These are phyloP conservation scores for Ocimum tenuiflorum DNA, from an alignment of 257 asterid species.

Conservation along the genomic window DNA sequence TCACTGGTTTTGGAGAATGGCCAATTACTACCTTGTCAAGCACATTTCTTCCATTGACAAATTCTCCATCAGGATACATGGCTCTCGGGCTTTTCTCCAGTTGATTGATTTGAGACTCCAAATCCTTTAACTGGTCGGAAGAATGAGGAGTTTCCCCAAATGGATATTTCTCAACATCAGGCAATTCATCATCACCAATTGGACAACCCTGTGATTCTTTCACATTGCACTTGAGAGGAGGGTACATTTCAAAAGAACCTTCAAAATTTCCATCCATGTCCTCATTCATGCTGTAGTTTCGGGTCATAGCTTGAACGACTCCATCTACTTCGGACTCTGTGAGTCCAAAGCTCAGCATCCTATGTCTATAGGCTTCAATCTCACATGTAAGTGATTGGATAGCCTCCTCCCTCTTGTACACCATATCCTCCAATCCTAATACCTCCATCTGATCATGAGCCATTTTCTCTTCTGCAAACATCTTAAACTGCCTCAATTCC, in stretches of 20 bases:
- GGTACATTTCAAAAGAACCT: constrained; percentile 51
- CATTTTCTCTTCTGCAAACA: constrained; percentile 85
- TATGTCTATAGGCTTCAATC: constrained; percentile 66
- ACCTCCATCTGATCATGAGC: constrained; percentile 85
- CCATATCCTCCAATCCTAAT: constrained; percentile 59
- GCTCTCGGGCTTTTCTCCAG: constrained; percentile 68
- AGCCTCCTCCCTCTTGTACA: constrained; percentile 80
- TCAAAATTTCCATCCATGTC: constrained; percentile 39
- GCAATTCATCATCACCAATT: constrained; percentile 45
- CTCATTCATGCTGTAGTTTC: constrained; percentile 35
- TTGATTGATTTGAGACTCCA: constrained; percentile 68
- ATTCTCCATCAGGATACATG: constrained; percentile 52
- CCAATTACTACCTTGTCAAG: constrained; percentile 69
- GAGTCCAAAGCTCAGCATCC: constrained; percentile 84
- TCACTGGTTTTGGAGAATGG: constrained; percentile 68
- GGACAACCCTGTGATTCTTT: constrained; percentile 38
- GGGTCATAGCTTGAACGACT: constrained; percentile 34
- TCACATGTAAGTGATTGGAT: constrained; percentile 74
- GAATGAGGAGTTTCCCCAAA: constrained; percentile 64
- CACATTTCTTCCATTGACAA: constrained; percentile 37
- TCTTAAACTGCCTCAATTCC: constrained; percentile 87
- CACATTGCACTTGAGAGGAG: constrained; percentile 69
- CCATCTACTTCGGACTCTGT: constrained; percentile 60
- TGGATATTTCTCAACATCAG: constrained; percentile 68
- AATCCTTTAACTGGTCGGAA: constrained; percentile 51